phyloP scores from a whole-genome alignment of 352 stramenopile species.

The Phytophthora brassicae region DNA sequence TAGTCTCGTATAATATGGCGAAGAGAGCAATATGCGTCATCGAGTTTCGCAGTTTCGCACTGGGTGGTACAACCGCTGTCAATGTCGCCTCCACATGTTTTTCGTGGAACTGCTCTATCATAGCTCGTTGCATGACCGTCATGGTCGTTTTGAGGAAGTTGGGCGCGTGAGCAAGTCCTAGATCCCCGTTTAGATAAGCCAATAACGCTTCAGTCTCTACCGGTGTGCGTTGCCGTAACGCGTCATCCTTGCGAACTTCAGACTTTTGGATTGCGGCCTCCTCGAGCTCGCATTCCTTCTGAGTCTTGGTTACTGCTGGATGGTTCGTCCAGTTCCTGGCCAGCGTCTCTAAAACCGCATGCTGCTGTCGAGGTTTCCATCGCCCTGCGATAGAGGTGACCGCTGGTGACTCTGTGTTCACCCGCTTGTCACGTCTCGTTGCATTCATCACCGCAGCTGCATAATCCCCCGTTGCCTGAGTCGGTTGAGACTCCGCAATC shows the following conservation, averaged over 20 bases:
- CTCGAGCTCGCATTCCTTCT: neutral
- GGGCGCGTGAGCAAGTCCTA: neutral
- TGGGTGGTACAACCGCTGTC: neutral
- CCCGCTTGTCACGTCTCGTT: too few relatives aligned
- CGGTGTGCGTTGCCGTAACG: neutral
- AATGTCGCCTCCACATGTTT: neutral
- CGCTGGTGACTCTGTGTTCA: too few relatives aligned
- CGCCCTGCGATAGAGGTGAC: neutral
- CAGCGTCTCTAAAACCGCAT: neutral
- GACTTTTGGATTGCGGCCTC: neutral
- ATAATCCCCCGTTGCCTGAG: too few relatives aligned
- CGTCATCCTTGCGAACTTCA: neutral
- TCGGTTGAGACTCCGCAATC: too few relatives aligned
- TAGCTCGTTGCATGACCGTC: neutral
- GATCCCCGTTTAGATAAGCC: neutral
- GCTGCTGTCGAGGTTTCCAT: neutral
- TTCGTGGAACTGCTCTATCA: constrained; percentile 12
- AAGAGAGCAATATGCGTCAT: neutral
- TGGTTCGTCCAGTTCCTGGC: neutral
- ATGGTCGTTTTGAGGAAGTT: constrained; percentile 2
- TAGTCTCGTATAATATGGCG: neutral
- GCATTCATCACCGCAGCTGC: too few relatives aligned
- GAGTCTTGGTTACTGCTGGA: too few relatives aligned
- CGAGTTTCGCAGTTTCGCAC: neutral
- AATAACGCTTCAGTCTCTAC: neutral